A percentile compares a stretch with the other conserved stretches of the same genome.
These are phyloP conservation scores for Hemileia vastatrix DNA, from an alignment of 1,284 basidiomycete genomes.

Conservation along the genomic window DNA sequence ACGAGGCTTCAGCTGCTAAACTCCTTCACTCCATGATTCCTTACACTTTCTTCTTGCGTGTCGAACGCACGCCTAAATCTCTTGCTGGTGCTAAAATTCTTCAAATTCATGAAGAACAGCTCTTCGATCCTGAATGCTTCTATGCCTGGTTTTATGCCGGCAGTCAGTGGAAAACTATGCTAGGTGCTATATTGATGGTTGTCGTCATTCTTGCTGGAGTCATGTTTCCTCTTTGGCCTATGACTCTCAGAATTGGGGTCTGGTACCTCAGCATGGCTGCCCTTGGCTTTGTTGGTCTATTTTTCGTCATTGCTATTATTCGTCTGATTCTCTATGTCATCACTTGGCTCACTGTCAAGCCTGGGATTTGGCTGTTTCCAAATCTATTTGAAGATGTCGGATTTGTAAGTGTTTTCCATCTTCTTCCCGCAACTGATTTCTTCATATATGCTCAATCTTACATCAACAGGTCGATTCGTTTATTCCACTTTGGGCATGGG, in stretches of 20 bases:
- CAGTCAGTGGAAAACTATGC: constrained; percentile 80
- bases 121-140: constrained; percentile 66
- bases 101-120: constrained; percentile 67
- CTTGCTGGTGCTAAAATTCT: constrained; percentile 64
- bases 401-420: constrained; percentile 60
- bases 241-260: constrained; percentile 82
- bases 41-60: constrained; percentile 47
- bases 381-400: constrained; percentile 97
- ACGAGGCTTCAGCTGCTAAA: constrained; percentile 64
- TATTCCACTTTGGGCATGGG: constrained; percentile 96
- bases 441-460: neutral
- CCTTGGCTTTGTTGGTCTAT: constrained; percentile 76
- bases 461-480: constrained; percentile 80
- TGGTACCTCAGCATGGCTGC: constrained; percentile 88
- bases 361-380: constrained; percentile 98
- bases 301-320: constrained; percentile 84
- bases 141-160: constrained; percentile 98
- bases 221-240: constrained; percentile 99
- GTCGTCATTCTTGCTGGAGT: constrained; percentile 87
- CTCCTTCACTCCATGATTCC: constrained; percentile 66
- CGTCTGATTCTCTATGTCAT: constrained; percentile 88
- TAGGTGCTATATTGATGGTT: constrained; percentile 88
- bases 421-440: neutral
- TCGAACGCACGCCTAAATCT: constrained; percentile 51
- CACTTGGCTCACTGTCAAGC: constrained; percentile 71